phyloP scores from a whole-genome alignment of 208 protist genomes.

The Leishmania braziliensis region DNA sequence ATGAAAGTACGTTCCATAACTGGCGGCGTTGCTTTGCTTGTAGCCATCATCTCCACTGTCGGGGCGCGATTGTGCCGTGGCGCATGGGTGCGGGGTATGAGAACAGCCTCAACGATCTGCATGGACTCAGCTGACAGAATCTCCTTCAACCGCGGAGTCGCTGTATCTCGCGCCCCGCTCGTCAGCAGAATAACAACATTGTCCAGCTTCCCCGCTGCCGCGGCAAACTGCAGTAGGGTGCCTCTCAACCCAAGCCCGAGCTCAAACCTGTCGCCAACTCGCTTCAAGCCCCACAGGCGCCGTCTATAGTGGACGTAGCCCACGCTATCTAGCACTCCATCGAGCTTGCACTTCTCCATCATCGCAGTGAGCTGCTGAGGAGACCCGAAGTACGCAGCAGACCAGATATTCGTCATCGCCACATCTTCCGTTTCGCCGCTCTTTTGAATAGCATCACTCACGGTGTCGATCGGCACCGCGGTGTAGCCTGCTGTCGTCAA shows the following conservation, averaged over 20 bases:
- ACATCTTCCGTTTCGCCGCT: constrained; percentile 27
- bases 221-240: constrained; percentile 84
- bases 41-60: background rate
- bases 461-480: background rate
- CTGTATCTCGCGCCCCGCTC: constrained; percentile 54
- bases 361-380: constrained; percentile 48
- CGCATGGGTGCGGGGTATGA: constrained; percentile 14
- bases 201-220: constrained; percentile 70
- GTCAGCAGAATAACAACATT: constrained; percentile 76
- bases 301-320: constrained; percentile 70
- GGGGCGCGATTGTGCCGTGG: background rate
- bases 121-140: constrained; percentile 45
- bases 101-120: constrained; percentile 29
- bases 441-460: constrained; percentile 7
- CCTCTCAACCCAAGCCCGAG: constrained; percentile 79
- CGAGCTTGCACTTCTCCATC: constrained; percentile 42
- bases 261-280: constrained; percentile 30
- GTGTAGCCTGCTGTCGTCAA: background rate
- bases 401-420: constrained; percentile 73
- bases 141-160: constrained; percentile 51
- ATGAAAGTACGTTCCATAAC: background rate
- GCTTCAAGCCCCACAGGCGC: constrained; percentile 75
- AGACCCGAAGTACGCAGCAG: constrained; percentile 66
- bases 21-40: background rate
- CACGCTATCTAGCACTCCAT: constrained; percentile 36